Conservation (phyloP, 2,329 filamentous ascomycete species). For the Alternaria rosae region DNA sequence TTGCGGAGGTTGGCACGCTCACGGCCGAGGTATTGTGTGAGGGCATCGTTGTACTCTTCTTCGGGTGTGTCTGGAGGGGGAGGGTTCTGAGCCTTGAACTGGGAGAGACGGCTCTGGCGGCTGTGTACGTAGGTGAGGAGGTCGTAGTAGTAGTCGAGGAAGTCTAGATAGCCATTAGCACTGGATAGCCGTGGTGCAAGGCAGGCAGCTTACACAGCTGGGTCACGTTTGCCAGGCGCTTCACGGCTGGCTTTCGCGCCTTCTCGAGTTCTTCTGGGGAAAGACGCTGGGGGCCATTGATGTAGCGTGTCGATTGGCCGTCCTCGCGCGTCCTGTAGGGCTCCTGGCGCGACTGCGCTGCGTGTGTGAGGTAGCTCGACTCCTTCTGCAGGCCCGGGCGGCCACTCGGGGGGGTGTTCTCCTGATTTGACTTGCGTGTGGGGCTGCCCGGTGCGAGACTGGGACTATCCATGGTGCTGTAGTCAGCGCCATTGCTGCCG, state of each 20-base stretch:
- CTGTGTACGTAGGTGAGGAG: constrained; percentile 94
- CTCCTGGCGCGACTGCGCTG: constrained; percentile 84
- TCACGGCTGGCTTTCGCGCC: constrained; percentile 88
- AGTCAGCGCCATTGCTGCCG: constrained; percentile 67
- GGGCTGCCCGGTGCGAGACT: constrained; percentile 64
- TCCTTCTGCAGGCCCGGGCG: constrained; percentile 63
- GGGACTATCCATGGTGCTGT: constrained; percentile 43
- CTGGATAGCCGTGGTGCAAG: constrained; percentile 17
- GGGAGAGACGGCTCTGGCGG: constrained; percentile 80
- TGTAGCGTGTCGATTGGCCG: constrained; percentile 58
- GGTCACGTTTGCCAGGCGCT: constrained; percentile 93
- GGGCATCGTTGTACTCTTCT: constrained; percentile 79
- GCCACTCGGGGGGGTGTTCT: constrained; percentile 78
- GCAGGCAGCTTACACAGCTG: constrained; percentile 77
- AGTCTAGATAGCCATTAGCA: constrained; percentile 68
- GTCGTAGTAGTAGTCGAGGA: constrained; percentile 98
- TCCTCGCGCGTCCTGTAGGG: constrained; percentile 74
- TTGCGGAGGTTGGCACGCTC: constrained; percentile 95
- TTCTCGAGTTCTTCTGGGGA: constrained; percentile 92
- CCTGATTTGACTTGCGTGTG: constrained; percentile 76
- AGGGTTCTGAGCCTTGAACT: constrained; percentile 86
- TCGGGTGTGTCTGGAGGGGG: constrained; percentile 77
- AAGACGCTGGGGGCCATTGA: constrained; percentile 75
- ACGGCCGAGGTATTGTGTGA: constrained; percentile 87
- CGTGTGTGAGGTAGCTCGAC: constrained; percentile 72